Percentiles rank a stretch among this genome's conserved stretches.
Conservation (phyloP, 495 filamentous ascomycete genomes). For the Penicillium crystallinum region DNA sequence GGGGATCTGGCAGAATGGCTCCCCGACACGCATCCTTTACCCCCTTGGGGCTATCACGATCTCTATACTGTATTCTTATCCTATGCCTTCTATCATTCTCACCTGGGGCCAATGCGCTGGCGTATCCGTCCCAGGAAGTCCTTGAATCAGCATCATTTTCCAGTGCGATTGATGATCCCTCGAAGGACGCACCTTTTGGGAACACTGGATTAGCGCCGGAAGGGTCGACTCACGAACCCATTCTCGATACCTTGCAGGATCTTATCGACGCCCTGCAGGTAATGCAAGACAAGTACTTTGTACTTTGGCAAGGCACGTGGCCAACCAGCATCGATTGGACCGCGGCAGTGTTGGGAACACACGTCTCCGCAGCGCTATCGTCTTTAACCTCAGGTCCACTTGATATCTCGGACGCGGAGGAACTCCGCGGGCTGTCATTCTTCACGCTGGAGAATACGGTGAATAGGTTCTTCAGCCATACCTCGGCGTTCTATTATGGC, state of each 20-base stretch:
- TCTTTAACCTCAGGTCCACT: constrained; percentile 50
- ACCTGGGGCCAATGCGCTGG: constrained; percentile 26
- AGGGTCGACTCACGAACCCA: constrained; percentile 8
- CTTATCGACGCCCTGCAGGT: constrained; percentile 60
- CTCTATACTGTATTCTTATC: constrained; percentile 17
- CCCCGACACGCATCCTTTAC: constrained; percentile 2
- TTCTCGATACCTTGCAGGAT: constrained; percentile 29
- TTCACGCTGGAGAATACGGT: constrained; percentile 64
- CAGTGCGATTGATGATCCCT: neutral
- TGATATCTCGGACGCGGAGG: constrained; percentile 11
- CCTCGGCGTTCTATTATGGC: constrained; percentile 75
- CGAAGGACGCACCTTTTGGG: constrained; percentile 8
- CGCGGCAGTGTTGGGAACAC: constrained; percentile 76
- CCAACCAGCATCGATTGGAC: constrained; percentile 92
- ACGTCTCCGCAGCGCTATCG: constrained; percentile 63
- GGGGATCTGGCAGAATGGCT: constrained; percentile 15
- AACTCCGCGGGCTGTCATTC: constrained; percentile 25
- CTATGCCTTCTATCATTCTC: constrained; percentile 21
- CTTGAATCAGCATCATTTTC: neutral
- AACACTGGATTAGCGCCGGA: constrained; percentile 2
- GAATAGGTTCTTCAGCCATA: constrained; percentile 75
- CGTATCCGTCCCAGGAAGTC: constrained; percentile 24
- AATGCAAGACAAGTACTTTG: constrained; percentile 76
- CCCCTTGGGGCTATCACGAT: constrained; percentile 10
- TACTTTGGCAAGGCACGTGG: constrained; percentile 75